Base-by-base conservation (phyloP, 106 monocot species). In the Platanthera zijinensis region DNA sequence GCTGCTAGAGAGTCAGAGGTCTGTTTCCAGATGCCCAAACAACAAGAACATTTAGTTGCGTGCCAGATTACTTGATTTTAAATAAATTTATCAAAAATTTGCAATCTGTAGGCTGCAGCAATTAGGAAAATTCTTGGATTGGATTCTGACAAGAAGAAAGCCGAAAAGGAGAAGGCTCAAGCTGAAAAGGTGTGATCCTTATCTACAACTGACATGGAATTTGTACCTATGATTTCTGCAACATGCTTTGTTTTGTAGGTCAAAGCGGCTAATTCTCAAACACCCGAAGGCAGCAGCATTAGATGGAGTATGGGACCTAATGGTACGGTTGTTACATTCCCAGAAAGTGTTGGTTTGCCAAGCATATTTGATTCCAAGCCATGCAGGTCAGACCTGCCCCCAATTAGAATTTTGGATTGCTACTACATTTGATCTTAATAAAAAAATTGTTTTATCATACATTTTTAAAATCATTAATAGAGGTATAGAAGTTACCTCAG, bases 101-200 rank as follows among this genome's bases (percentile, higher is more conserved):
- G 5, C 64, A 64, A 72, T 74, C 49, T 85, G 50, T 83, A 97
- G 96, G 93, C 93, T 57, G 96, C 91, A 70, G 91, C 93, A 78
- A 93, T 97, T 78, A 97, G 96, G 75, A 97, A 93, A 80, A 93
- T 96, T 72, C 71, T 90, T 67, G 96, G 96, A 51, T 85, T 89
- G 45, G 96, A 96, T 77, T 89, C 90, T 52, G 89, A 83, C 71
- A 90, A 87, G 79, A 96, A 90, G 77, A 90, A 89, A 74, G 84
- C 84, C 1, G 92, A 95, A 82, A 92, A 95, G 21, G 93, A 91
- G 57, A 80, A 82, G 82, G 93, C 87, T 79, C 84, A 84, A 88
- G 88, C 72, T 15, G 72, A 72, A 51, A 72, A 72, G 22, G 72
- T 72, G 22, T 72, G 71, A 6, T 5, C 15, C 56, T 15, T 57